phyloP scores from a whole-genome alignment of 139 green algal species.

The Klebsormidium nitens region DNA sequence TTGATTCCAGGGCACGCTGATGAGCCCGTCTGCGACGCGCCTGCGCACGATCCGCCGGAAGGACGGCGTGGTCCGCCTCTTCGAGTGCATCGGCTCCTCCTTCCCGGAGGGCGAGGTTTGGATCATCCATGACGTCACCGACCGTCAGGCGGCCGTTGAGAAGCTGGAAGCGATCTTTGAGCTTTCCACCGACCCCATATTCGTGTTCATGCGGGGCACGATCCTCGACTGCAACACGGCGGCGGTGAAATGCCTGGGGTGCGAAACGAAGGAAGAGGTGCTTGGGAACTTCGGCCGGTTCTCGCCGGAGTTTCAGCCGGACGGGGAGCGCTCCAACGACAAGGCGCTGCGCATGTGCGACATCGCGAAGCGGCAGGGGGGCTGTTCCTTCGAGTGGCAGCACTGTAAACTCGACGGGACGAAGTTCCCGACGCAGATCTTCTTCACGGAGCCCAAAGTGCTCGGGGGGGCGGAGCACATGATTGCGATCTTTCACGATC shows the following conservation, averaged over 20 bases:
- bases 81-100: too few relatives aligned
- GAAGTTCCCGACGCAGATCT: not conserved
- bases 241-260: not conserved
- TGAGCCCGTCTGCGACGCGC: not conserved
- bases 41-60: too few relatives aligned
- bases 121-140: too few relatives aligned
- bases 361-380: not conserved
- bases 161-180: conserved; percentile 10
- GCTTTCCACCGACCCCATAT: not conserved
- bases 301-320: not conserved
- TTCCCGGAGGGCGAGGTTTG: too few relatives aligned
- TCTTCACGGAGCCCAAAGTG: too few relatives aligned
- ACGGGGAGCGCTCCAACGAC: not conserved
- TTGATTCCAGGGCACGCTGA: too few relatives aligned
- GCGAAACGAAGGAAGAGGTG: conserved; percentile 4
- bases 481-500: not conserved
- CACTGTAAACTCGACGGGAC: not conserved
- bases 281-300: not conserved
- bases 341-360: not conserved
- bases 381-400: not conserved
- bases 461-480: not conserved
- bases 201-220: not conserved
- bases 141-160: too few relatives aligned
- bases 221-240: conserved; percentile 14
- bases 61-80: too few relatives aligned